Evolutionary conservation across 2,329 filamentous ascomycete species (phyloP), one percentile per base, ranked within the genome.

Genomic region (Gaeumannomyces tritici): DNA sequence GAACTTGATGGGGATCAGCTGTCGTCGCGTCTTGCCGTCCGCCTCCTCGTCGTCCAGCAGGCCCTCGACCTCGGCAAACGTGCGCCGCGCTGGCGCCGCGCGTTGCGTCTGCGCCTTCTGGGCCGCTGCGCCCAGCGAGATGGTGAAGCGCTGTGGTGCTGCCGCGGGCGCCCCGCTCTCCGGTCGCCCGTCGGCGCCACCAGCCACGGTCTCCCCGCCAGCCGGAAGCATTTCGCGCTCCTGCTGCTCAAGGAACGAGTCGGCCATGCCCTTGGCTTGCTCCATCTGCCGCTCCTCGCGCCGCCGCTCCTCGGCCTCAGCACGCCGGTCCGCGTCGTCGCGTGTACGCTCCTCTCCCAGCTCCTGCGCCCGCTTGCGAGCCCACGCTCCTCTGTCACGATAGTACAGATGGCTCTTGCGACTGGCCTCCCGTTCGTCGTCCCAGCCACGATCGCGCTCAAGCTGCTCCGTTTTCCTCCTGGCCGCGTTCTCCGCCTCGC

Each of bases 41-140:
- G 95, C 90, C 71, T 98, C 95, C 74, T 98, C 95, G 74, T 98
- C 93, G 76, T 98, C 95, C 66, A 99, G 80, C 0, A 99, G 80
- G 35, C 91, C 91, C 78, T 98, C 95, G 62, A 99, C 91, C 72
- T 99, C 95, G 63, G 92, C 92, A 65, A 96, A 88, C 0, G 91
- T 96, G 64, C 92, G 89, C 64, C 90, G 84, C 63, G 84, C 80
- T 0, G 84, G 77, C 18, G 80, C 80, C 0, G 77, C 76, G 55
- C 81, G 79, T 63, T 83, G 83, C 0, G 82, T 82, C 60, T 84
- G 82, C 0, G 81, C 81, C 68, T 81, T 91, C 73, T 96, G 91
- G 0, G 91, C 90, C 0, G 93, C 91, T 0, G 91, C 91, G 62
- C 93, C 93, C 29, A 98, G 87, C 1, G 92, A 96, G 63, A 98